Evolutionary conservation across 148 eudicot genomes (phyloP).

Genomic region (Salicornia ramosissima): DNA sequence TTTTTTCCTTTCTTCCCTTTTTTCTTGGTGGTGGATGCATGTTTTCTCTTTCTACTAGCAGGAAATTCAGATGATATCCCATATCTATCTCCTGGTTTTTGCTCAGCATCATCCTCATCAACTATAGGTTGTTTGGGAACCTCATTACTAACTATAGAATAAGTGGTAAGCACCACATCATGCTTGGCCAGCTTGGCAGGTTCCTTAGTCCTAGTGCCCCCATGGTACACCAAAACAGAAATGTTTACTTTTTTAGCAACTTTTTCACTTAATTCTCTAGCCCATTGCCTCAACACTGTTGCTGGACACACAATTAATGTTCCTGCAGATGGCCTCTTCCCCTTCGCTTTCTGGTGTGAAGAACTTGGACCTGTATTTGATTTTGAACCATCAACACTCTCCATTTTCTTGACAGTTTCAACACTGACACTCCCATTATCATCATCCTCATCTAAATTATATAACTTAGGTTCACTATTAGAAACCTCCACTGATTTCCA

Average conservation of each 20-base stretch:
- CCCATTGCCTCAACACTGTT: conserved; percentile 96
- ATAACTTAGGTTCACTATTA: conserved; percentile 44
- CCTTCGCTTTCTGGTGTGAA: conserved; percentile 36
- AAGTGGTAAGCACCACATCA: conserved; percentile 93
- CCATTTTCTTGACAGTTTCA: conserved; percentile 32
- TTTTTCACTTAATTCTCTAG: conserved; percentile 83
- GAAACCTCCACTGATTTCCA: conserved; percentile 15
- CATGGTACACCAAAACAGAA: conserved; percentile 76
- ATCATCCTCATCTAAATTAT: conserved; percentile 68
- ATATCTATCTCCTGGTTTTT: conserved; percentile 49
- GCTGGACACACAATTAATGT: conserved; percentile 97
- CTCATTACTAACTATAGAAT: conserved; percentile 84
- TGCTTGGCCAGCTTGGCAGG: conserved; percentile 62
- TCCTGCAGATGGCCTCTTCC: conserved; percentile 86
- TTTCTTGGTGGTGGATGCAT: conserved; percentile 33
- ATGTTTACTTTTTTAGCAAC: conserved; percentile 57
- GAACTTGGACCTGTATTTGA: conserved; percentile 38
- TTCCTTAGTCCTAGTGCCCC: conserved; percentile 76
- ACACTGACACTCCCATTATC: conserved; percentile 29
- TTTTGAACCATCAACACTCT: conserved; percentile 31
- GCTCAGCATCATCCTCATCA: conserved; percentile 75
- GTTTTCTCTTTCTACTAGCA: conserved; percentile 54
- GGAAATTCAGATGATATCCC: conserved; percentile 61
- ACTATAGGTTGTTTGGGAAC: conserved; percentile 84
- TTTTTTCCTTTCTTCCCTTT: conserved; percentile 71